phyloP scores from a whole-genome alignment of 2,329 filamentous ascomycete species.

The Calonectria henricotiae region DNA sequence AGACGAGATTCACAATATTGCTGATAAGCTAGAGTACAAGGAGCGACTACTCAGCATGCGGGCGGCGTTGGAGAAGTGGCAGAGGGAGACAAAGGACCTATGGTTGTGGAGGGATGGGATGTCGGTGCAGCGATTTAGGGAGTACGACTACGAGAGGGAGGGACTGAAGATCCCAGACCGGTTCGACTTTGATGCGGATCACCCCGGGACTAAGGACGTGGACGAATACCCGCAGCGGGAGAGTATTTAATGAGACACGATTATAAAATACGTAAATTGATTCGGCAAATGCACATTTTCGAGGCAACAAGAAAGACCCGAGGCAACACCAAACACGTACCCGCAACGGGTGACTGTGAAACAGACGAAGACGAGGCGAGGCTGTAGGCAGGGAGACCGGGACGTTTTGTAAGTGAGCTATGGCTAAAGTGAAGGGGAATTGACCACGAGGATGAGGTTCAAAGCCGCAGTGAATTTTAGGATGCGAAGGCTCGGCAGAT shows the following conservation, averaged over 20 bases:
- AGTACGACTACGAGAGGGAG: conserved; percentile 46
- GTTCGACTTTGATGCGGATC: conserved; percentile 52
- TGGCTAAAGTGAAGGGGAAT: neutral
- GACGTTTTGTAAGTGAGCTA: neutral
- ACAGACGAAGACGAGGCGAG: neutral
- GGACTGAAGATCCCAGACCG: conserved; percentile 53
- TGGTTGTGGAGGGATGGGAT: conserved; percentile 55
- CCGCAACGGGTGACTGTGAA: neutral
- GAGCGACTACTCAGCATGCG: conserved; percentile 55
- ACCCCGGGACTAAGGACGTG: conserved; percentile 40
- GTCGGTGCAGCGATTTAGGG: conserved; percentile 44
- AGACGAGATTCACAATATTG: conserved; percentile 63
- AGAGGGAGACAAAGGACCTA: conserved; percentile 50
- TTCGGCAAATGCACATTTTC: neutral
- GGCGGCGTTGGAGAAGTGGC: conserved; percentile 52
- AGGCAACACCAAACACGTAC: neutral
- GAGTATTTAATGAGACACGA: conserved; percentile 32
- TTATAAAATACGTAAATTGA: conserved; percentile 18
- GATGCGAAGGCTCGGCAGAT: conserved; percentile 16
- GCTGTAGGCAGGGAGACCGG: neutral
- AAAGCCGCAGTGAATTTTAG: neutral
- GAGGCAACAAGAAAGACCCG: neutral
- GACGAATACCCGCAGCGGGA: conserved; percentile 33
- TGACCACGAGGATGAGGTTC: neutral
- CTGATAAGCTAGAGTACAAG: conserved; percentile 48